Base-by-base conservation (phyloP, 139 green algal genomes). In the Chlorella sp. region DNA sequence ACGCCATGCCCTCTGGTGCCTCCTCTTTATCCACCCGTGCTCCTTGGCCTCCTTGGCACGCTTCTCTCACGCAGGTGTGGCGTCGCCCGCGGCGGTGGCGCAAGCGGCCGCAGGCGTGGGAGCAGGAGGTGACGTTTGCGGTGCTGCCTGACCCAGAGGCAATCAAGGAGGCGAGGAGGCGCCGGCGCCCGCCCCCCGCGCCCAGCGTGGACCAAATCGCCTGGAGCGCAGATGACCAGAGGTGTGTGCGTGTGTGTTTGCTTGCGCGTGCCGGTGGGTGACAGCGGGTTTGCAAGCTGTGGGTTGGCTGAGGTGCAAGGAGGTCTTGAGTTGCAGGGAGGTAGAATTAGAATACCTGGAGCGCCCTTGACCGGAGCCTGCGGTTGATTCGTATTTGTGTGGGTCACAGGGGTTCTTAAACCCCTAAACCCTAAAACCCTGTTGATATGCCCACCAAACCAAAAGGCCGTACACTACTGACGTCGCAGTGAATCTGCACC, bases 201-300 rank as follows among this genome's bases (percentile, higher is more conserved):
- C 86, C 90, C 71, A 89, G 82, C 28, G 94, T 97, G 48, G 96
- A 96, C 90, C 93, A 96, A 89, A 73, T 97, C 26, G 86, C 92
- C 15, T 97, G 95, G 95, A 92, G 83, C 53, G 32, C 42, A 37
- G 95, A 97, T 64, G 94, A 90, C 87, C 53, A 78, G 86, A 57
- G 64, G 86, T 90, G 76, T 34, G 86, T 15, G 60, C 66, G 39
- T 26, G 79, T 16, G n/a, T n/a, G n/a, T n/a, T n/a, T 16, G 11
- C 36, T n/a, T 37, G 68, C 1, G 22, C 22, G 21, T 73, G 64
- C 2, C 3, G 24, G 24, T 30, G 64, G 11, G 3, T 73, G 21
- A n/a, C 15, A n/a, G 21, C 11, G 24, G 64, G 24, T n/a, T n/a
- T n/a, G n/a, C n/a, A n/a, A n/a, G n/a, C n/a, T n/a, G n/a, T n/a